Evolutionary conservation across 331 rosid genomes (phyloP).

Genomic region (Quercus lobata): DNA sequence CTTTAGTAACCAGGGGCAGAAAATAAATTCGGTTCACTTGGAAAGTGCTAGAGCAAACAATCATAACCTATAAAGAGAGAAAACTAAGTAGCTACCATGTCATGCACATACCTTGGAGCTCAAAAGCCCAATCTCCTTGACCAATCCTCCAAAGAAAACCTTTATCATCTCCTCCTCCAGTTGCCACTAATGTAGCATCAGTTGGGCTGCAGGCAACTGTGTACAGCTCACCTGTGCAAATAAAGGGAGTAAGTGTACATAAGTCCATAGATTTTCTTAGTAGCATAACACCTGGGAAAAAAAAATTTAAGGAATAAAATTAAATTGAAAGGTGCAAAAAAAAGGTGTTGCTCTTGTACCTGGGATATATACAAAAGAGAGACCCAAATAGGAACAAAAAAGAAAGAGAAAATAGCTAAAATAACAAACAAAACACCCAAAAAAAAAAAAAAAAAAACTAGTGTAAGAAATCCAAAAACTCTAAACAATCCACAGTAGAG

Average conservation of each 20-base stretch:
- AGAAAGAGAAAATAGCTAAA: too few relatives aligned
- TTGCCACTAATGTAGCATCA: constrained; percentile 63
- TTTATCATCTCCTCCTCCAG: constrained; percentile 84
- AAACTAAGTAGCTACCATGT: constrained; percentile 6
- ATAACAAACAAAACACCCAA: too few relatives aligned
- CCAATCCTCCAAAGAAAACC: constrained; percentile 92
- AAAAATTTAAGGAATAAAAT: too few relatives aligned
- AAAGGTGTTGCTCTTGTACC: too few relatives aligned
- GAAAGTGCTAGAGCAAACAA: background rate
- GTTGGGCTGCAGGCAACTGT: constrained; percentile 78
- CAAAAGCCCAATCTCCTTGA: constrained; percentile 76
- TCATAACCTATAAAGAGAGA: background rate
- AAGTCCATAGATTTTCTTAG: background rate
- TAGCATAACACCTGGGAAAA: background rate
- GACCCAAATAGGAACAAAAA: too few relatives aligned
- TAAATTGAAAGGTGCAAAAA: too few relatives aligned
- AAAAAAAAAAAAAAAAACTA: too few relatives aligned
- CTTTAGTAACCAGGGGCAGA: background rate
- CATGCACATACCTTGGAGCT: constrained; percentile 58
- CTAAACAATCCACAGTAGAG: too few relatives aligned
- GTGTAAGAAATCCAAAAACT: too few relatives aligned
- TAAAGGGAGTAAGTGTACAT: background rate
- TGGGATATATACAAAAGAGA: too few relatives aligned
- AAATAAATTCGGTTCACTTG: background rate
- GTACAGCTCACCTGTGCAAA: constrained; percentile 65